A percentile compares a stretch with the other conserved stretches of the same genome.
Conservation (phyloP, 2,329 filamentous ascomycete genomes). For the Botryosphaeria dothidea region DNA sequence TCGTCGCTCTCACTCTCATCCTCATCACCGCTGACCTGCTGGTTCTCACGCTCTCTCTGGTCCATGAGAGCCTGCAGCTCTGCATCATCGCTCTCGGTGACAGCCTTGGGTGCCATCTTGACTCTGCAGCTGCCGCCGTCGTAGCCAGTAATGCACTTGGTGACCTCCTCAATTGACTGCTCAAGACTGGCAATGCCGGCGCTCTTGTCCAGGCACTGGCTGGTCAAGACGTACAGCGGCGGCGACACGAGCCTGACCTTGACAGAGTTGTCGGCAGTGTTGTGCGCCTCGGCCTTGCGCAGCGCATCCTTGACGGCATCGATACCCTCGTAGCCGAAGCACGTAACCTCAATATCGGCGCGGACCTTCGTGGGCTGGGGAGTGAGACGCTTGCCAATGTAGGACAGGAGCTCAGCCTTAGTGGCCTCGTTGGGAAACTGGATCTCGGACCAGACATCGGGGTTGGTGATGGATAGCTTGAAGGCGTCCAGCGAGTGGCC, state of each 20-base stretch:
- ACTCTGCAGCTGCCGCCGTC: slow-evolving; percentile 80
- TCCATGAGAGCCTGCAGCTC: slow-evolving; percentile 98
- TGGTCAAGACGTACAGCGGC: slow-evolving; percentile 93
- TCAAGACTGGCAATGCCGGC: slow-evolving; percentile 82
- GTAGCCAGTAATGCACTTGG: slow-evolving; percentile 69
- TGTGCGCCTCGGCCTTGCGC: slow-evolving; percentile 85
- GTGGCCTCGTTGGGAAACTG: slow-evolving; percentile 83
- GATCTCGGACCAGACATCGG: slow-evolving; percentile 93
- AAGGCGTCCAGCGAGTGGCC: slow-evolving; percentile 97
- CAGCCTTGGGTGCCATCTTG: slow-evolving; percentile 99
- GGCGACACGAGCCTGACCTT: slow-evolving; percentile 99
- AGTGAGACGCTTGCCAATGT: slow-evolving; percentile 95
- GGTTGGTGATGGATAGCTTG: slow-evolving; percentile 98
- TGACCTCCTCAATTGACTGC: slow-evolving; percentile 85
- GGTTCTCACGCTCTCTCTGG: slow-evolving; percentile 97
- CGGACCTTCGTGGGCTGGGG: slow-evolving; percentile 99
- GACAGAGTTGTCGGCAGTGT: slow-evolving; percentile 89
- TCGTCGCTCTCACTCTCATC: slow-evolving; percentile 95
- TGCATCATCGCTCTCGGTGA: slow-evolving; percentile 97
- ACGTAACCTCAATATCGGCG: slow-evolving; percentile 77
- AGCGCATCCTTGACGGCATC: slow-evolving; percentile 95
- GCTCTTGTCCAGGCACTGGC: slow-evolving; percentile 91
- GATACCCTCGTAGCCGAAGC: slow-evolving; percentile 88
- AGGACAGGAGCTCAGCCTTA: slow-evolving; percentile 85
- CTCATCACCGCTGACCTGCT: slow-evolving; percentile 96